Evolutionary conservation across 2,329 filamentous ascomycete species (phyloP), one percentile per base, ranked within the genome.

Genomic region (Fusarium incarnatum): DNA sequence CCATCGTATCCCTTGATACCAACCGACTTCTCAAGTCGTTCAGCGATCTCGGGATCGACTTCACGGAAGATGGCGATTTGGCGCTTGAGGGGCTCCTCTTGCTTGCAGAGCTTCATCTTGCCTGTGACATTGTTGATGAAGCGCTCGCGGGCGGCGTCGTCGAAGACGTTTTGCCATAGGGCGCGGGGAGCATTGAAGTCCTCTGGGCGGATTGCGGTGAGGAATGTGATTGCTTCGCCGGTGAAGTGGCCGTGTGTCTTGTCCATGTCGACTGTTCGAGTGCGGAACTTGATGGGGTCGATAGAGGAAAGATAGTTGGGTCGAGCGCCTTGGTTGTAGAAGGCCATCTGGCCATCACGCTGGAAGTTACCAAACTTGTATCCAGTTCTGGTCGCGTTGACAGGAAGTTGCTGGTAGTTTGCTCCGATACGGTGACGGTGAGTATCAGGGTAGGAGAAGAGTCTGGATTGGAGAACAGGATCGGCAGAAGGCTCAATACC

Each of bases 1-100:
- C 68, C 64, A 9, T 68, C 68, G 3, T 71, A 71, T 3, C 68
- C 68, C 15, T 71, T 71, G 6, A 71, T 81, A 0, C 88, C 88
- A 5, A 87, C 89, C 0, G 87, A 87, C 81, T 90, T 89, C 81
- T 91, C 88, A 1, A 90, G 75, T 1, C 88, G 80, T 12, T 79
- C 75, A 0, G 88, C 88, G 28, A 91, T 79, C 52, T 90, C 88
- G 1, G 85, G 81, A 9, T 84, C 85, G 0, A 91, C 88, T 74
- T 90, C 88, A 3, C 88, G 82, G 83, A 90, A 90, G 75, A 91
- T 91, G 55, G 83, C 85, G 63, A 91, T 90, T 78, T 90, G 87
- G 18, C 88, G 81, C 83, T 88, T 89, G 77, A 91, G 81, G 5
- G 89, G 85, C 76, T 90, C 88, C 68, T 88, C 79, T 45, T 88